Conservation (phyloP, 768 basidiomycete genomes). For the Paxillus ammoniavirescens region DNA sequence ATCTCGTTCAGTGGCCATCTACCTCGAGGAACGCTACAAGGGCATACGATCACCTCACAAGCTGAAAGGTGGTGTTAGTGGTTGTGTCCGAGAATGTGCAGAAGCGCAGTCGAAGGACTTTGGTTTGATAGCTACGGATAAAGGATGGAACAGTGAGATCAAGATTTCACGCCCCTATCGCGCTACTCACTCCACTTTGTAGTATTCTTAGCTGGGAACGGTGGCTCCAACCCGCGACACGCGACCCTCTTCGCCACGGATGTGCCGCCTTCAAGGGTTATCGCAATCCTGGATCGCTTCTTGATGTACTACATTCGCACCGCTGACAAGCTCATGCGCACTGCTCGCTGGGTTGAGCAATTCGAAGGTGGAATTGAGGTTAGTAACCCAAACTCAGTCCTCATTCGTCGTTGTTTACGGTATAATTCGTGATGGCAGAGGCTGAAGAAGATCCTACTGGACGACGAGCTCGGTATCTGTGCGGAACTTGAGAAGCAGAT, state of each 20-base stretch:
- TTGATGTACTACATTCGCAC: slow-evolving; percentile 69
- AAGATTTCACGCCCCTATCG: slow-evolving; percentile 1
- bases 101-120: slow-evolving; percentile 78
- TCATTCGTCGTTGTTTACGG: not conserved
- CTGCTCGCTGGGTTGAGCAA: slow-evolving; percentile 70
- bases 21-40: slow-evolving; percentile 70
- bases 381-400: not conserved
- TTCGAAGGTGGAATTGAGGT: slow-evolving; percentile 70
- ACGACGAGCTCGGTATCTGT: slow-evolving; percentile 74
- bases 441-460: slow-evolving; percentile 60
- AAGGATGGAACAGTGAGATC: slow-evolving; percentile 67
- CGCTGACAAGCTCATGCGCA: slow-evolving; percentile 69
- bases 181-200: not conserved
- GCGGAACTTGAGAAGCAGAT: slow-evolving; percentile 64
- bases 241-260: slow-evolving; percentile 66
- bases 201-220: slow-evolving; percentile 71
- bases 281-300: slow-evolving; percentile 64
- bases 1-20: slow-evolving; percentile 49
- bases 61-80: slow-evolving; percentile 74
- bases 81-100: slow-evolving; percentile 74
- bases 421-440: slow-evolving; percentile 36
- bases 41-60: slow-evolving; percentile 72
- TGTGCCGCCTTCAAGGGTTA: slow-evolving; percentile 62
- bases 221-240: slow-evolving; percentile 60
- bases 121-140: slow-evolving; percentile 72